Conservation (phyloP, 495 filamentous ascomycete genomes). For the Penicillium longicatenatum region DNA sequence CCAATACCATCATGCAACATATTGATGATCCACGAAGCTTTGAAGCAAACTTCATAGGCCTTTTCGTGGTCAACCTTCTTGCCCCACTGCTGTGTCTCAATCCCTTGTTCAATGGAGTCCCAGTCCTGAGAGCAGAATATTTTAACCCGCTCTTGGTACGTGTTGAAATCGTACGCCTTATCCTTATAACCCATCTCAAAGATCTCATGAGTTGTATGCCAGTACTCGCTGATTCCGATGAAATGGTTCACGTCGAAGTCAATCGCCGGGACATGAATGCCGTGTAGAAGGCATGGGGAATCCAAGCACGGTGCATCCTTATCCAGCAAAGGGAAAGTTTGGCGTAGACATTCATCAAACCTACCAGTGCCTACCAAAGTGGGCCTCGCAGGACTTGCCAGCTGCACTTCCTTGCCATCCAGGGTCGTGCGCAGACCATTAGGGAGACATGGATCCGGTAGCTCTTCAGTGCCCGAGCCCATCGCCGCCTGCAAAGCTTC, state of each 20-base stretch:
- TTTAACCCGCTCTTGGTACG: slow-evolving; percentile 82
- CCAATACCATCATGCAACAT: slow-evolving; percentile 95
- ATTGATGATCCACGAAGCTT: slow-evolving; percentile 96
- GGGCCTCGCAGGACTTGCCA: slow-evolving; percentile 33
- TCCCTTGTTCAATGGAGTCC: slow-evolving; percentile 65
- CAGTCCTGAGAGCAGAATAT: slow-evolving; percentile 86
- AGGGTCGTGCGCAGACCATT: slow-evolving; percentile 67
- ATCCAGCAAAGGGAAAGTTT: slow-evolving; percentile 83
- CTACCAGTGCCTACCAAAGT: slow-evolving; percentile 77
- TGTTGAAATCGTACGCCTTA: slow-evolving; percentile 86
- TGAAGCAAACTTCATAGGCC: slow-evolving; percentile 91
- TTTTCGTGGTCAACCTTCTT: slow-evolving; percentile 73
- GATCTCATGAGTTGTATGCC: slow-evolving; percentile 96
- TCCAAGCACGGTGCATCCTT: slow-evolving; percentile 86
- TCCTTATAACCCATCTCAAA: slow-evolving; percentile 81
- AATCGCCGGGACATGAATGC: slow-evolving; percentile 90
- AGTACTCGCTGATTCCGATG: slow-evolving; percentile 96
- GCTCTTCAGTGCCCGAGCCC: slow-evolving; percentile 55
- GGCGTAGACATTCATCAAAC: slow-evolving; percentile 81
- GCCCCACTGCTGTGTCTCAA: slow-evolving; percentile 68
- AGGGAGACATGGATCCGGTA: slow-evolving; percentile 92
- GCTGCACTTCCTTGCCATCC: slow-evolving; percentile 53
- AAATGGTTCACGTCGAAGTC: slow-evolving; percentile 99
- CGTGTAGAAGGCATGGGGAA: slow-evolving; percentile 82
- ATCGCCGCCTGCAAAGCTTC: slow-evolving; percentile 64